Conservation (phyloP, 148 eudicot genomes). For the Linanthus parryae region DNA sequence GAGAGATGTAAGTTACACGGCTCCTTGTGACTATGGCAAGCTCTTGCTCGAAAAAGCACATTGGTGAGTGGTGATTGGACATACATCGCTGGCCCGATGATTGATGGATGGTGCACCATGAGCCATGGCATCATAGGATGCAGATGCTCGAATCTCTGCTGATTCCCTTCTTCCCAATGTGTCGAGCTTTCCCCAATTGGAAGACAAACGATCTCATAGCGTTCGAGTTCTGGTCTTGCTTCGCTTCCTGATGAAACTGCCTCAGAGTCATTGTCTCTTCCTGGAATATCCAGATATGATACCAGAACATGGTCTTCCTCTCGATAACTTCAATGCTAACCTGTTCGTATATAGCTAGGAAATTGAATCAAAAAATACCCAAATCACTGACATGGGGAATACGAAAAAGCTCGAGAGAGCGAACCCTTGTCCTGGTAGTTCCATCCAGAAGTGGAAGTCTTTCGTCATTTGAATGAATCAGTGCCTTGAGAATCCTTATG, state of each 20-base stretch:
- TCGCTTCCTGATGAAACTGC: constrained; percentile 43
- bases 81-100: constrained; percentile 68
- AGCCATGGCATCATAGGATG: constrained; percentile 76
- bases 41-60: too few relatives aligned
- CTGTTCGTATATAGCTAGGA: constrained; percentile 26
- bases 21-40: too few relatives aligned
- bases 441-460: constrained; percentile 53
- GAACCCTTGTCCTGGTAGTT: constrained; percentile 43
- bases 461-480: constrained; percentile 61
- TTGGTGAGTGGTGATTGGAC: too few relatives aligned
- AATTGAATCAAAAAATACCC: neutral
- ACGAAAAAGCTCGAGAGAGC: neutral
- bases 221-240: constrained; percentile 27
- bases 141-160: constrained; percentile 36
- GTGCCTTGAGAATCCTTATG: constrained; percentile 49
- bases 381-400: too few relatives aligned
- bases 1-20: too few relatives aligned
- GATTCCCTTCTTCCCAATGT: constrained; percentile 44
- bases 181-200: constrained; percentile 49
- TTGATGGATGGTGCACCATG: constrained; percentile 53
- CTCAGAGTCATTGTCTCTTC: constrained; percentile 55
- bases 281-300: constrained; percentile 56
- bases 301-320: constrained; percentile 61
- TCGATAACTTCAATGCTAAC: constrained; percentile 59
- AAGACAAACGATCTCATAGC: constrained; percentile 84